Evolutionary conservation across 805 yeast species (phyloP).

Genomic region (Nakazawaea peltata): DNA sequence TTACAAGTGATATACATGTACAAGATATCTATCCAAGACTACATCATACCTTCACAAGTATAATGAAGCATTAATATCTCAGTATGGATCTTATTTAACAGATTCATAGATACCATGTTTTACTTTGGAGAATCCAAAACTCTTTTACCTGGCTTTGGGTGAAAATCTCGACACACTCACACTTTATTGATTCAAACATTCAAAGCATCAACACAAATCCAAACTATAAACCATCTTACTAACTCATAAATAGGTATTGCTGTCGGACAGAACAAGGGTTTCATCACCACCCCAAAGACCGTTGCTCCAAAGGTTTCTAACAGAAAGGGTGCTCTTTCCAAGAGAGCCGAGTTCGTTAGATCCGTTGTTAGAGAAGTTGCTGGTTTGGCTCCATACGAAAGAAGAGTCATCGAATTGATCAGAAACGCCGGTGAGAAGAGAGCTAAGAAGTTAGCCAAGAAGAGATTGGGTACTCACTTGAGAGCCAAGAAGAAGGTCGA

Average conservation of each 20-base stretch:
- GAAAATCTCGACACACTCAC: no score
- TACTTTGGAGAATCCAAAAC: no score
- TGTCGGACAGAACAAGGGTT: conserved; percentile 99
- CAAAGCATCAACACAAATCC: background rate
- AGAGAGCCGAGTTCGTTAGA: conserved; percentile 96
- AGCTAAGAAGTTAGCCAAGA: conserved; percentile 99
- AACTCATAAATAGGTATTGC: conserved; percentile 67
- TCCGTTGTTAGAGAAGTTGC: conserved; percentile 92
- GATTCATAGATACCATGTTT: no score
- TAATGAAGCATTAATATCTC: no score
- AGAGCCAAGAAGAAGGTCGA: conserved; percentile 99
- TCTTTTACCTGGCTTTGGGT: no score
- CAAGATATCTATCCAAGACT: no score
- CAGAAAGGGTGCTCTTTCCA: conserved; percentile 95
- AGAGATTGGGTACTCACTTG: conserved; percentile 99
- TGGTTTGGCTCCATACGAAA: conserved; percentile 99
- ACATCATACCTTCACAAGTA: no score
- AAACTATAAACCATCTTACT: conserved; percentile 23
- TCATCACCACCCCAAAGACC: conserved; percentile 82
- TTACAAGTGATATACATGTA: no score
- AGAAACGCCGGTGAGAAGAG: conserved; percentile 99
- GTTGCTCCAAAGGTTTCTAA: conserved; percentile 84
- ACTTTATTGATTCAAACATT: background rate
- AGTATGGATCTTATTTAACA: no score
- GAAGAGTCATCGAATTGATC: conserved; percentile 98